Base-by-base conservation (phyloP, 2,329 filamentous ascomycete species). In the Aureobasidium lini region DNA sequence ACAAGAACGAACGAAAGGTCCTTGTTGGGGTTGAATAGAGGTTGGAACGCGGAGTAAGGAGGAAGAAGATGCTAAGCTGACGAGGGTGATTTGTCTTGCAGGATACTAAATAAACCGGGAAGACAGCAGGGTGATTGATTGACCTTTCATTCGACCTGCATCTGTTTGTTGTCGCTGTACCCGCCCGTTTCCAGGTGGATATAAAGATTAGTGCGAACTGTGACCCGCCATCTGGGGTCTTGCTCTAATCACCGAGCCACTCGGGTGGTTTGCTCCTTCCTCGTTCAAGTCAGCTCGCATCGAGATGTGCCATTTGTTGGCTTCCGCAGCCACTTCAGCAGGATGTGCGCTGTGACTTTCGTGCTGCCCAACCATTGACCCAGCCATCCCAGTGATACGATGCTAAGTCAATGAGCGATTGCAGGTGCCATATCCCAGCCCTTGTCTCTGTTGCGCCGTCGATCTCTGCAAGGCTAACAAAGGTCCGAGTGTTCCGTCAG, bases 1-100 rank as follows among this genome's bases (percentile, higher is more conserved):
- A 63, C 62, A 63, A 63, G 60, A 63, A 60, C 58, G 60, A 63
- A 62, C 60, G 56, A 54, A 56, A 52, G 52, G 50, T 52, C 53
- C 52, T 61, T 57, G 50, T 61, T 40, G 59, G 46, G 53, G 16
- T 28, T 39, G 43, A 15, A 28, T 32, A 28, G 34, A 31, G 46
- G 15, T 44, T 46, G n/a, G 32, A 46, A 40, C 16, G 58, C 37
- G 47, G 57, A 50, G 47, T 49, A 36, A 37, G 34, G 10, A 54
- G 49, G 31, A 18, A 39, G 50, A 54, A 54, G 48, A 46, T 59
- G 47, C 46, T 57, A 39, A 57, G 54, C 43, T 57, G 53, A 46
- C 53, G 34, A 32, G 29, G 39, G 31, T 46, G 52, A 57, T 57
- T 44, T 46, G 52, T 57, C 52, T 46, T 57, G 52, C 52, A 57